Percentiles rank a stretch among this genome's conserved stretches.
phyloP scores from a whole-genome alignment of 345 rosid species.

The Melaleuca alternifolia region DNA sequence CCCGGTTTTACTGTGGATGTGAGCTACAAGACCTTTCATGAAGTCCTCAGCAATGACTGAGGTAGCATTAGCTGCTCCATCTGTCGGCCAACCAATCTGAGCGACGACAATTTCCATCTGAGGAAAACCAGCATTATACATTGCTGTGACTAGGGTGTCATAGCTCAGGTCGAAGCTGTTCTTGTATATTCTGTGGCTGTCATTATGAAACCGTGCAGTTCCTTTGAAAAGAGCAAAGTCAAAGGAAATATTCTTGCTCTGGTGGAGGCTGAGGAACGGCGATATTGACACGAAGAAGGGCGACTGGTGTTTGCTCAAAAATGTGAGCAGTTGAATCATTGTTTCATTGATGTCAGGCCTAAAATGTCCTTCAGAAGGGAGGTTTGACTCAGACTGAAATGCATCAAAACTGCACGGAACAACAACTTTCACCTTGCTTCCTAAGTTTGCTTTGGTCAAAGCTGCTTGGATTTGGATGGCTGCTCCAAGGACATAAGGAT shows the following conservation, averaged over 20 bases:
- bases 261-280: conserved; percentile 44
- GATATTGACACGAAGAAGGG: conserved; percentile 72
- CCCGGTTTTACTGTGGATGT: conserved; percentile 51
- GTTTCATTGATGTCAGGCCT: conserved; percentile 74
- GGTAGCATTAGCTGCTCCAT: conserved; percentile 72
- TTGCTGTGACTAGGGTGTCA: conserved; percentile 51
- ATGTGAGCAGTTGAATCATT: conserved; percentile 67
- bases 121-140: conserved; percentile 51
- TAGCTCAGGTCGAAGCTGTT: conserved; percentile 74
- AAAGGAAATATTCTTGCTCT: conserved; percentile 65
- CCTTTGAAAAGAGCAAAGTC: conserved; percentile 63
- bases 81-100: conserved; percentile 94
- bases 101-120: conserved; percentile 53
- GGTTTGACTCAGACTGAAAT: conserved; percentile 44
- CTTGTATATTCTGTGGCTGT: conserved; percentile 48
- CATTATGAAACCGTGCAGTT: conserved; percentile 37
- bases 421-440: conserved; percentile 60
- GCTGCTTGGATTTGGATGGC: conserved; percentile 72
- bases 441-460: conserved; percentile 54
- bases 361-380: conserved; percentile 76
- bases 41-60: conserved; percentile 42
- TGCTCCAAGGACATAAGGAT: conserved; percentile 68
- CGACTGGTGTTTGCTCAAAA: conserved; percentile 54
- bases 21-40: conserved; percentile 53
- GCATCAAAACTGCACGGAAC: conserved; percentile 78